phyloP scores from a whole-genome alignment of 108 stramenopile species.

The Discostella stelligeroides region DNA sequence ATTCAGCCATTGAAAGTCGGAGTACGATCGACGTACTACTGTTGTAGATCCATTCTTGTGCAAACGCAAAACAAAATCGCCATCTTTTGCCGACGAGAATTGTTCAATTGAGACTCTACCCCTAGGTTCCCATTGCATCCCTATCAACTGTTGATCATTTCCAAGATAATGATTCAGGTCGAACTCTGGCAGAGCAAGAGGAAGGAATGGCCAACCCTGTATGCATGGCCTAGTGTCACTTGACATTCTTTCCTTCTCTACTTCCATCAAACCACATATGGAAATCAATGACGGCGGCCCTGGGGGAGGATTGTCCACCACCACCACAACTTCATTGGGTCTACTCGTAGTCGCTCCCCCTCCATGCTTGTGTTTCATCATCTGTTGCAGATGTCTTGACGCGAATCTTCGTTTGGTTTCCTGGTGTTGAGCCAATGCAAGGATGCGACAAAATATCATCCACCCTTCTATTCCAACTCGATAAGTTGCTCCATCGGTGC shows the following conservation, averaged over 20 bases:
- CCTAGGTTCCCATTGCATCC: slow-evolving; percentile 1
- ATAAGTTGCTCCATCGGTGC: slow-evolving; percentile 5
- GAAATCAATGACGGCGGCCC: slow-evolving; percentile 62
- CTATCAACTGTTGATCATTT: neutral
- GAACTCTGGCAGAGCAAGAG: slow-evolving; percentile 76
- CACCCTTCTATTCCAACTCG: slow-evolving; percentile 82
- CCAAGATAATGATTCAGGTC: slow-evolving; percentile 77
- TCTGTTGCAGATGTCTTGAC: slow-evolving; percentile 85
- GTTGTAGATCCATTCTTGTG: slow-evolving; percentile 19
- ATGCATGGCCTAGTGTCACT: slow-evolving; percentile 14
- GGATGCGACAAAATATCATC: slow-evolving; percentile 87
- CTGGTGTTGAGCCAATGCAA: slow-evolving; percentile 81
- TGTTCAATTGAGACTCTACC: slow-evolving; percentile 31
- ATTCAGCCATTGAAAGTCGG: slow-evolving; percentile 85
- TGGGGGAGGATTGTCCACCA: slow-evolving; percentile 81
- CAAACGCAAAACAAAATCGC: slow-evolving; percentile 44
- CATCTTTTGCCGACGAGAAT: slow-evolving; percentile 35
- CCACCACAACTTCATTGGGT: slow-evolving; percentile 67
- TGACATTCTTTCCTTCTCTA: slow-evolving; percentile 28
- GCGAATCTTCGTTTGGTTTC: slow-evolving; percentile 85
- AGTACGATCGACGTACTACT: slow-evolving; percentile 77
- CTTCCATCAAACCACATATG: slow-evolving; percentile 32
- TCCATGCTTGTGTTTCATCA: slow-evolving; percentile 78
- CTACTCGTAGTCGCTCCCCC: slow-evolving; percentile 48
- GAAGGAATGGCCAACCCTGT: slow-evolving; percentile 51